These are phyloP conservation scores for Aspergillus bombycis DNA, from an alignment of 2,329 filamentous ascomycete species.

Conservation along the genomic window DNA sequence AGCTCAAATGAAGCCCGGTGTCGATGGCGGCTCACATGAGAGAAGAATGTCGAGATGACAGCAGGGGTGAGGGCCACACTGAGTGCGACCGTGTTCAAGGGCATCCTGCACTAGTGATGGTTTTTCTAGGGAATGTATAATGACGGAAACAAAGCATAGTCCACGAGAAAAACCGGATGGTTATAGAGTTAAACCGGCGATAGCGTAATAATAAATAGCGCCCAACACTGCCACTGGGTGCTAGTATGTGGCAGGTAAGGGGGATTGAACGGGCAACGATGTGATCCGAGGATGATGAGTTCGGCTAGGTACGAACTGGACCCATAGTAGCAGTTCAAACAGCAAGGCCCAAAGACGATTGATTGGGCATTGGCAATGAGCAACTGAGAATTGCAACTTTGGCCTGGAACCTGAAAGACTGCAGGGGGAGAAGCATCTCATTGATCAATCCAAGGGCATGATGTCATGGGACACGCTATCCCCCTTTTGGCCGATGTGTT, in stretches of 20 bases:
- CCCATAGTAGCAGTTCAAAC: neutral
- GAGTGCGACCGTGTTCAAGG: conserved; percentile 79
- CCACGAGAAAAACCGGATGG: neutral
- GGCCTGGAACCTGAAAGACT: neutral
- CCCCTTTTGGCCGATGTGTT: neutral
- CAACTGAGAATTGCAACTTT: neutral
- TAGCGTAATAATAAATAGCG: neutral
- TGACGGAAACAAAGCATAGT: neutral
- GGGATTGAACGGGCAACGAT: neutral
- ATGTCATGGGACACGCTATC: neutral
- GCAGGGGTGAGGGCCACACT: conserved; percentile 84
- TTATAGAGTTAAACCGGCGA: neutral
- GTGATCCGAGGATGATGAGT: neutral
- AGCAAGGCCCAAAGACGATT: neutral
- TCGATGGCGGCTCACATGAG: conserved; percentile 67
- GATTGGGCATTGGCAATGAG: neutral
- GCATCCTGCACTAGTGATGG: conserved; percentile 45
- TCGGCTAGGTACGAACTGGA: neutral
- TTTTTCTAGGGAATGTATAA: neutral
- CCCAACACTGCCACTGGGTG: neutral
- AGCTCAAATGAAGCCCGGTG: neutral
- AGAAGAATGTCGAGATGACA: conserved; percentile 81
- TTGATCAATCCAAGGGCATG: neutral
- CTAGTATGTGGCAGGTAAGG: neutral
- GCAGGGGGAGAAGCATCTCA: conserved; percentile 1